Conservation (phyloP, 257 asterid species). For the Ligustrum vulgare region DNA sequence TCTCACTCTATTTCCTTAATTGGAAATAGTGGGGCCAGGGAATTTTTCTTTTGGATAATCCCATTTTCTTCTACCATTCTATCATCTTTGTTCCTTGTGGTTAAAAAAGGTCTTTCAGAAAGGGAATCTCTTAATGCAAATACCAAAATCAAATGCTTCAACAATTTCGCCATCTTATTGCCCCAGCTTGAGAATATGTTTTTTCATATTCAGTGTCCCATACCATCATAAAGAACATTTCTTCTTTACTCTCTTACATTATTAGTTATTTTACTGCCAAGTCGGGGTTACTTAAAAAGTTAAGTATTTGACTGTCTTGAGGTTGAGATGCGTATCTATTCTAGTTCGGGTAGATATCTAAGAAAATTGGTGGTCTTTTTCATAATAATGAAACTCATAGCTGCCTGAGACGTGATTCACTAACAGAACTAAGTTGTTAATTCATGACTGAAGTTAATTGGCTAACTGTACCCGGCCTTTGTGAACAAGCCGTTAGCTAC, state of each 20-base stretch:
- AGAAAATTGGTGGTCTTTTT: not conserved
- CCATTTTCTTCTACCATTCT: not conserved
- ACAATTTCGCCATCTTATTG: not conserved
- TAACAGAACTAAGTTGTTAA: not conserved
- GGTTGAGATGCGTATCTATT: not conserved
- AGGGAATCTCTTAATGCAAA: not conserved
- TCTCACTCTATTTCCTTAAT: not conserved
- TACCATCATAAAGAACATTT: not conserved
- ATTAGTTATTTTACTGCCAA: not conserved
- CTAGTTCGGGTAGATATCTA: not conserved
- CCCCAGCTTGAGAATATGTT: not conserved
- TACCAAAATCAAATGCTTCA: not conserved
- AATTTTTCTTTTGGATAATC: not conserved
- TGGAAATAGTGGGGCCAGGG: not conserved
- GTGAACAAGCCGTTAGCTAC: too few relatives aligned
- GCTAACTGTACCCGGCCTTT: not conserved
- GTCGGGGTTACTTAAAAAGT: not conserved
- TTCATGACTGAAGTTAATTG: not conserved
- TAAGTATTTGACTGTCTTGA: not conserved
- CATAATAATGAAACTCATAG: not conserved
- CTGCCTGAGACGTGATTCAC: not conserved
- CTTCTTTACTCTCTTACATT: not conserved
- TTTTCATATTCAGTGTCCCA: not conserved
- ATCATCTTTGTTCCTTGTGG: not conserved
- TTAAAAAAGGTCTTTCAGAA: not conserved